phyloP scores from a whole-genome alignment of 495 filamentous ascomycete genomes.

The Hyaloscypha hepaticicola region DNA sequence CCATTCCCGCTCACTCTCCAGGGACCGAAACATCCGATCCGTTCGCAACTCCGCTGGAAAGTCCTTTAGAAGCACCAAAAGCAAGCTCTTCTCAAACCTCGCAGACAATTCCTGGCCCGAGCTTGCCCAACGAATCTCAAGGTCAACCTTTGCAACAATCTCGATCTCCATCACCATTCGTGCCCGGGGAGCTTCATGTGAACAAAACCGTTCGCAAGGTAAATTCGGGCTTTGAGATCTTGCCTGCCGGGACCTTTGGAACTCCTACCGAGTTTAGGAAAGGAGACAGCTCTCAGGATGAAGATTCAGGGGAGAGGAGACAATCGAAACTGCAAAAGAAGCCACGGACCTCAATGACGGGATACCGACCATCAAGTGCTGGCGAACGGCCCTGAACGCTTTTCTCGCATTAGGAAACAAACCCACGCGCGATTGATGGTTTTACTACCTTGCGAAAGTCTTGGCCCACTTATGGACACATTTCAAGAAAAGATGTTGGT shows the following conservation, averaged over 20 bases:
- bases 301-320: slow-evolving; percentile 33
- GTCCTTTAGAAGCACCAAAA: slow-evolving; percentile 25
- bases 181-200: slow-evolving; percentile 45
- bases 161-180: slow-evolving; percentile 17
- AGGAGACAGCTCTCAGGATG: slow-evolving; percentile 8
- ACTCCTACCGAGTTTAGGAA: slow-evolving; percentile 18
- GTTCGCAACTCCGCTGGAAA: slow-evolving; percentile 33
- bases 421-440: no score
- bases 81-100: not conserved
- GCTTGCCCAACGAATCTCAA: not conserved
- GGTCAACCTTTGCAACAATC: not conserved
- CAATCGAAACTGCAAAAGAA: slow-evolving; percentile 38
- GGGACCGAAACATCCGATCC: slow-evolving; percentile 28
- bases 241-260: slow-evolving; percentile 52
- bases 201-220: slow-evolving; percentile 50
- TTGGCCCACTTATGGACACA: no score
- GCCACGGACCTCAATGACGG: slow-evolving; percentile 15
- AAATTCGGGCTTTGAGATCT: slow-evolving; percentile 61
- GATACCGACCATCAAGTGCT: slow-evolving; percentile 8
- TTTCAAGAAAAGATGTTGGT: no score
- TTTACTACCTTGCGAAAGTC: no score
- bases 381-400: slow-evolving; percentile 2
- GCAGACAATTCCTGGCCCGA: not conserved
- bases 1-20: slow-evolving; percentile 19
- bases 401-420: not conserved